Conservation (phyloP, 495 filamentous ascomycete genomes). For the Aspergillus diversus region DNA sequence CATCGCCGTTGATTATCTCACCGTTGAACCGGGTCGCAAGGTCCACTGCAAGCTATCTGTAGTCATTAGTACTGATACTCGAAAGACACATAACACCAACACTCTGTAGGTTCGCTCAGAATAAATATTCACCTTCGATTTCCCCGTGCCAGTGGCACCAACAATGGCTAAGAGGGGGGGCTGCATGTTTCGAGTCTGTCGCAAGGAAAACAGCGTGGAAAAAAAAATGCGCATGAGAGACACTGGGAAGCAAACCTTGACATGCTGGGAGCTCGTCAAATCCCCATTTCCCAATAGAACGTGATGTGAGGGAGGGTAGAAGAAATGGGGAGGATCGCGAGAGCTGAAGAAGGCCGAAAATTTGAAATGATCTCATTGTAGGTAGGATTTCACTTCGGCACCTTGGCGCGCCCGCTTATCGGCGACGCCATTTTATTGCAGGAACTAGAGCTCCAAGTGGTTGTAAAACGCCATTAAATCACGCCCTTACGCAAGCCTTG, state of each 20-base stretch:
- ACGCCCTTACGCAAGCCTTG: conserved; percentile 4
- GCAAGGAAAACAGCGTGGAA: conserved; percentile 17
- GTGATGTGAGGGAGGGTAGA: not conserved
- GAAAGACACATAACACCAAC: too few relatives aligned
- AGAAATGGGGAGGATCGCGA: not conserved
- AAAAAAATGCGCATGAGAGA: conserved; percentile 21
- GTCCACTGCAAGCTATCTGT: conserved; percentile 84
- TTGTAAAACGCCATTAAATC: conserved; percentile 13
- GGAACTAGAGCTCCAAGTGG: not conserved
- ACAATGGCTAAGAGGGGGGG: conserved; percentile 85
- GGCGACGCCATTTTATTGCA: not conserved
- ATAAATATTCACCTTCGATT: conserved; percentile 77
- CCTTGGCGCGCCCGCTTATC: conserved; percentile 7
- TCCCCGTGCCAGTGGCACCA: conserved; percentile 94
- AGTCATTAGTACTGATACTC: conserved; percentile 29
- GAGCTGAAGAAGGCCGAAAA: not conserved
- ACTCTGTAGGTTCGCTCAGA: not conserved
- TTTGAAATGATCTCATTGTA: conserved; percentile 16
- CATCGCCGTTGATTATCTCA: conserved; percentile 97
- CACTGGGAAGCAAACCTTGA: not conserved
- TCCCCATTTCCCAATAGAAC: not conserved
- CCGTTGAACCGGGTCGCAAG: conserved; percentile 83
- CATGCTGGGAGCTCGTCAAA: conserved; percentile 16
- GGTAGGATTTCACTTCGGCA: not conserved
- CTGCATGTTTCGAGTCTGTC: conserved; percentile 34